Base-by-base conservation (phyloP, 2,329 filamentous ascomycete species). In the Alternaria sp. region DNA sequence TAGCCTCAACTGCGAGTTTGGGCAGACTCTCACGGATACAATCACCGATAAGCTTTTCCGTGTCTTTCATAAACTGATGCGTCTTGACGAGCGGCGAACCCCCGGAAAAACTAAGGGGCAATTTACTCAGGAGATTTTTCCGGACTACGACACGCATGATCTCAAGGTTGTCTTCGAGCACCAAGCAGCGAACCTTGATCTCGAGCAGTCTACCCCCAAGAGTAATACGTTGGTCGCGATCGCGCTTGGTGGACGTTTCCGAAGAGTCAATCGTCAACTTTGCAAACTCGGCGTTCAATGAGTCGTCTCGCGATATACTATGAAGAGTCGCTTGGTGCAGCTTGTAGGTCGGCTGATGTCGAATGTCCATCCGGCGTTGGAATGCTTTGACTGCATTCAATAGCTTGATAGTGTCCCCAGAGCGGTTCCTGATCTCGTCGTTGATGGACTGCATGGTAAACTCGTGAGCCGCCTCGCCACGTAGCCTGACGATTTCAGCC, bases 321-420 rank as follows among this genome's bases (percentile, higher is more conserved):
- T 74, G 63, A 7, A 78, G 28, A 1, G 66, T 77, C 12, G 80
- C 79, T 45, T 81, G 74, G 30, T 80, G 72, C 14, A 82, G 78
- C 52, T 79, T 81, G 48, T 76, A 72, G 0, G 70, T 70, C 3
- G 79, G 79, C 44, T 81, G 75, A 49, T 81, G 70, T 43, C 74
- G 73, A 10, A 73, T 66, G 14, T 67, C 64, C 27, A 66, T 61
- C 25, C 60, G 68, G 3, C 34, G 49, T 16, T 67, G 60, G 28
- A 80, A 76, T 0, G 30, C 34, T 2, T 45, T 50, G 9, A 78
- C 61, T 9, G 55, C 54, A 2, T 56, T 68, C n/a, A 70, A 56
- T 1, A 79, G 43, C 7, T 55, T 41, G 4, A 30, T 46, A 4
- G 60, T 53, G 40, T 62, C 54, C 0, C 20, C 28, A 18, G 75